Evolutionary conservation across 2,329 filamentous ascomycete species (phyloP).

Genomic region (Lasiodiplodia sp.): DNA sequence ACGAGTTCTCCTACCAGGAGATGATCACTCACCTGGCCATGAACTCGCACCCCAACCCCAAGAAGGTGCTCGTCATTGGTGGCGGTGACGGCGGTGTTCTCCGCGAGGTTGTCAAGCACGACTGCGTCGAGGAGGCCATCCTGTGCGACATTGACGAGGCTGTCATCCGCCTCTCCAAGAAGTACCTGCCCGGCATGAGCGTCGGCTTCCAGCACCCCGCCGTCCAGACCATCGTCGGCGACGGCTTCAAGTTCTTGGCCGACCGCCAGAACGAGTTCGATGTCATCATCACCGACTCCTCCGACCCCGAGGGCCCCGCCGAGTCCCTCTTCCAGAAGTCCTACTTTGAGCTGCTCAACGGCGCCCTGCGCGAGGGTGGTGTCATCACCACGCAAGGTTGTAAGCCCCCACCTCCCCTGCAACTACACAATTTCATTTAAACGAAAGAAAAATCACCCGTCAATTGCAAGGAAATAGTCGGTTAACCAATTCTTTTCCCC

Average conservation of each 20-base stretch:
- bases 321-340: slow-evolving; percentile 98
- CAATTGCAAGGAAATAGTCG: not conserved
- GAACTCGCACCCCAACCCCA: slow-evolving; percentile 97
- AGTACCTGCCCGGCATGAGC: slow-evolving; percentile 95
- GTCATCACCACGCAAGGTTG: slow-evolving; percentile 99
- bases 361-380: slow-evolving; percentile 90
- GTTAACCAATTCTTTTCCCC: slow-evolving; percentile 38
- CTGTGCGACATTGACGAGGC: slow-evolving; percentile 99
- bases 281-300: slow-evolving; percentile 99
- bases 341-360: slow-evolving; percentile 93
- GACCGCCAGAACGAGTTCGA: slow-evolving; percentile 98
- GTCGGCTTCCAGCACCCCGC: slow-evolving; percentile 94
- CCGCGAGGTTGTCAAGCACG: slow-evolving; percentile 98
- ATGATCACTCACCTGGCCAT: slow-evolving; percentile 99
- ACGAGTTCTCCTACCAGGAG: slow-evolving; percentile 99
- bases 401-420: slow-evolving; percentile 69
- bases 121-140: slow-evolving; percentile 91
- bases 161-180: slow-evolving; percentile 97
- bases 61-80: slow-evolving; percentile 98
- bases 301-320: slow-evolving; percentile 94
- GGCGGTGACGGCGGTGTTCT: slow-evolving; percentile 97
- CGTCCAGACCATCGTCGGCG: slow-evolving; percentile 89
- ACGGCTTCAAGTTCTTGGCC: slow-evolving; percentile 98
- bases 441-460: not conserved
- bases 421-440: slow-evolving; percentile 10